phyloP scores from a whole-genome alignment of 495 filamentous ascomycete species.

The Aspergillus sparsus region DNA sequence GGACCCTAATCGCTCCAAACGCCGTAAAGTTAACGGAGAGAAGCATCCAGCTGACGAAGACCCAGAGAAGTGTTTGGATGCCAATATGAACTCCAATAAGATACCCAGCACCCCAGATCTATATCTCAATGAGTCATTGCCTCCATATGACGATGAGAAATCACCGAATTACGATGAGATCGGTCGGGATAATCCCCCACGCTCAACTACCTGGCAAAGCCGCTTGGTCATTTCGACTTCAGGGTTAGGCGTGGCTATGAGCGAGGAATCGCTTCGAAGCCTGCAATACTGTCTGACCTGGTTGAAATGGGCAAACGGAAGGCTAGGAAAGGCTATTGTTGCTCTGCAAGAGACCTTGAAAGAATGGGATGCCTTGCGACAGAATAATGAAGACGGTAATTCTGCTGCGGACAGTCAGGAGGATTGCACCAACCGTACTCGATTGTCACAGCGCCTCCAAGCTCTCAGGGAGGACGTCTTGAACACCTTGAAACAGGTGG shows the following conservation, averaged over 20 bases:
- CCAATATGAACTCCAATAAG: constrained; percentile 18
- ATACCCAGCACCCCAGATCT: constrained; percentile 45
- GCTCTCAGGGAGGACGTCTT: constrained; percentile 71
- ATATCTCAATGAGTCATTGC: constrained; percentile 65
- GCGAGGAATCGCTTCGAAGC: constrained; percentile 73
- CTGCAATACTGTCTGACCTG: constrained; percentile 76
- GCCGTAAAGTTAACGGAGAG: constrained; percentile 57
- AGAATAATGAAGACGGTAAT: constrained; percentile 25
- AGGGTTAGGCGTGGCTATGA: constrained; percentile 83
- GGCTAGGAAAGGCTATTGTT: constrained; percentile 66
- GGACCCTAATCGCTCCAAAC: constrained; percentile 58
- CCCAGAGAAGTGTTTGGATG: constrained; percentile 36
- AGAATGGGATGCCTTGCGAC: constrained; percentile 63
- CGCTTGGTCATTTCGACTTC: constrained; percentile 81
- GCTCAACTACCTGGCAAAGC: constrained; percentile 65
- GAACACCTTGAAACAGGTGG: constrained; percentile 71
- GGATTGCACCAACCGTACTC: constrained; percentile 36
- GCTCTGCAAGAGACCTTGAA: constrained; percentile 70
- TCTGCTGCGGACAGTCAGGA: constrained; percentile 25
- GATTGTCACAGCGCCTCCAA: constrained; percentile 63
- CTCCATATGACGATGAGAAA: constrained; percentile 75
- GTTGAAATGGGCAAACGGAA: constrained; percentile 74
- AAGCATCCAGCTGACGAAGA: constrained; percentile 41
- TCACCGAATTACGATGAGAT: constrained; percentile 70
- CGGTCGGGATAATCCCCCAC: constrained; percentile 30